Percentiles rank a stretch among this genome's conserved stretches.
These are phyloP conservation scores for Parafenestella ontariensis DNA, from an alignment of 2,329 filamentous ascomycete species.

Conservation along the genomic window DNA sequence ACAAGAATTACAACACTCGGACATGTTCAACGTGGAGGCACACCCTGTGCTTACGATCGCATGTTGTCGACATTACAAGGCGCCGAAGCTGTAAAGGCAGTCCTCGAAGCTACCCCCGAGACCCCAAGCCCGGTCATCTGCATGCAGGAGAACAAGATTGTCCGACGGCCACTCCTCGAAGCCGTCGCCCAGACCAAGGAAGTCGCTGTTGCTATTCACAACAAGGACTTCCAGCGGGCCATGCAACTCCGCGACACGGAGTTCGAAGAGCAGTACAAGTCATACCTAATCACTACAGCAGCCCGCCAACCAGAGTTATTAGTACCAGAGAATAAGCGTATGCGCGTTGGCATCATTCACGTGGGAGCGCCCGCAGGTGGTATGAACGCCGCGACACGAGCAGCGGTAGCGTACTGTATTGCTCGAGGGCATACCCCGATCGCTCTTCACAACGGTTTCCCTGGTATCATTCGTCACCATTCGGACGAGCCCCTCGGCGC, in stretches of 20 bases:
- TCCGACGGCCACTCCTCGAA: conserved; percentile 85
- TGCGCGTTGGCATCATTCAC: conserved; percentile 95
- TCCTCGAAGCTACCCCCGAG: conserved; percentile 68
- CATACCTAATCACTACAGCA: conserved; percentile 89
- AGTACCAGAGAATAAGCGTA: conserved; percentile 77
- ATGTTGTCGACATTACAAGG: conserved; percentile 90
- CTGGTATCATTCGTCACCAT: conserved; percentile 90
- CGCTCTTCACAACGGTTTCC: conserved; percentile 96
- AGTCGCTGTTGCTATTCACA: conserved; percentile 80
- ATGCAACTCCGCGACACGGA: conserved; percentile 91
- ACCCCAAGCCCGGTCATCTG: conserved; percentile 94
- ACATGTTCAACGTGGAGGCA: conserved; percentile 95
- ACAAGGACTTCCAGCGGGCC: conserved; percentile 83
- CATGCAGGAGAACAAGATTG: conserved; percentile 97
- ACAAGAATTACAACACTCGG: conserved; percentile 94
- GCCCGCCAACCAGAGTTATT: conserved; percentile 74
- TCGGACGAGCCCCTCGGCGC: conserved; percentile 80
- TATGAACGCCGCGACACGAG: conserved; percentile 96
- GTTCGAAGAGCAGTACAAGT: conserved; percentile 89
- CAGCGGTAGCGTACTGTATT: conserved; percentile 90
- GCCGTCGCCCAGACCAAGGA: conserved; percentile 87
- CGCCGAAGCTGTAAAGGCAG: conserved; percentile 41
- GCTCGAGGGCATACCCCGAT: conserved; percentile 90
- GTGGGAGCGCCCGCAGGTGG: conserved; percentile 95
- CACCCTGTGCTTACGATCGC: conserved; percentile 91